Evolutionary conservation across 257 asterid species (phyloP).

Genomic region (Voacanga thouarsii): DNA sequence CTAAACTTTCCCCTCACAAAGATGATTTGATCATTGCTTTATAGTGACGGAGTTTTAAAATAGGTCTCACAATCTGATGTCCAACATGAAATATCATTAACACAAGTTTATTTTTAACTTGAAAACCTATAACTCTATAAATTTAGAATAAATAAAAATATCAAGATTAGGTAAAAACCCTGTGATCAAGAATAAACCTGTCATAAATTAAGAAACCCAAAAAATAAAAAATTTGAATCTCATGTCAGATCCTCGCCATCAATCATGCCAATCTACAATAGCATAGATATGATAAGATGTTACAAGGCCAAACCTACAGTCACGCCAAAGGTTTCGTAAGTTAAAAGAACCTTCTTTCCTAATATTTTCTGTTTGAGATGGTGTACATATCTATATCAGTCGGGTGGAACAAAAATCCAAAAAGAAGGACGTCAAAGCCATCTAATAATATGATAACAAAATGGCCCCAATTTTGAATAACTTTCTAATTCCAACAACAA

Average conservation of each 20-base stretch:
- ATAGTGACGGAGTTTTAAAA: neutral
- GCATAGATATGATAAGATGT: neutral
- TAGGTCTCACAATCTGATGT: neutral
- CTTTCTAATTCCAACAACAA: too few species aligned
- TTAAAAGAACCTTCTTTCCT: too few species aligned
- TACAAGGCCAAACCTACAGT: constrained; percentile 47
- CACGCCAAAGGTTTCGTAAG: constrained; percentile 70
- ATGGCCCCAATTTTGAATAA: too few species aligned
- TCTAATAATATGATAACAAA: too few species aligned
- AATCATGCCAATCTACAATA: neutral
- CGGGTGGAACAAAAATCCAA: too few species aligned
- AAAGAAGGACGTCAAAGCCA: too few species aligned
- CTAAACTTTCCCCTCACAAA: neutral
- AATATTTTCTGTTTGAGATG: too few species aligned
- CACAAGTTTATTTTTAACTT: neutral
- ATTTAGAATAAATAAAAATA: neutral
- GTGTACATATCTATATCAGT: too few species aligned
- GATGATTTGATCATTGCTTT: neutral
- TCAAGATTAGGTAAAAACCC: neutral
- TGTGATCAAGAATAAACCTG: neutral
- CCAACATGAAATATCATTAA: neutral
- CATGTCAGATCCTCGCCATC: too few species aligned
- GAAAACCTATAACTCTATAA: neutral
- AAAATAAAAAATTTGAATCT: neutral
- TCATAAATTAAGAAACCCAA: neutral